Percentiles rank a stretch among this genome's conserved stretches.
Evolutionary conservation across 345 rosid genomes (phyloP).

Genomic region (Nephelium lappaceum): DNA sequence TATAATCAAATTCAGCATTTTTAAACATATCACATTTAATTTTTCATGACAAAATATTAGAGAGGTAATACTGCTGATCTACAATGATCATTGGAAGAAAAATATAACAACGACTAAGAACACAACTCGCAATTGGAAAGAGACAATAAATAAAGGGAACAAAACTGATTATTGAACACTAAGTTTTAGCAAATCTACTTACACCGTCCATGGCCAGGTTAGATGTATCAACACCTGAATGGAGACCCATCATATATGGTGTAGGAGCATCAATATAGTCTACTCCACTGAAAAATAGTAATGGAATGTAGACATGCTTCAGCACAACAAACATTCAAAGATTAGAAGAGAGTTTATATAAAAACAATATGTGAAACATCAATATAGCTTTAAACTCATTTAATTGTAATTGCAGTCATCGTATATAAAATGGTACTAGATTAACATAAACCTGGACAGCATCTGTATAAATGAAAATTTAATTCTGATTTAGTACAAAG

Average conservation of each 20-base stretch:
- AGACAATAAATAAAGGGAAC: constrained; percentile 7
- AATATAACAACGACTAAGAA: not conserved
- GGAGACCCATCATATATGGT: constrained; percentile 99
- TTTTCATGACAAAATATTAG: not conserved
- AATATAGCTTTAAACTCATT: constrained; percentile 6
- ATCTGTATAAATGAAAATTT: not conserved
- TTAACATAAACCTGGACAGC: not conserved
- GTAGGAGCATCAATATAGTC: constrained; percentile 99
- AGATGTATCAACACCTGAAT: constrained; percentile 90
- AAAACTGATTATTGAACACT: not conserved
- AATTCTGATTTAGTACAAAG: not conserved
- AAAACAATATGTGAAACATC: constrained; percentile 18
- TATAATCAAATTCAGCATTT: not conserved
- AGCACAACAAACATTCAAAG: constrained; percentile 57
- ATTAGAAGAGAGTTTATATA: constrained; percentile 39
- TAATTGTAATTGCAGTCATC: constrained; percentile 10
- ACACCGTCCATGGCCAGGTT: constrained; percentile 95
- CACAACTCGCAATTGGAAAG: not conserved
- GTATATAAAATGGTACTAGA: constrained; percentile 1
- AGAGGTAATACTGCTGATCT: not conserved
- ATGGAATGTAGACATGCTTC: constrained; percentile 99
- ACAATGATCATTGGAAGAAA: constrained; percentile 1
- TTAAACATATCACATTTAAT: not conserved
- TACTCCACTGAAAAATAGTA: constrained; percentile 99
- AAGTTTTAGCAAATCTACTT: constrained; percentile 43